phyloP scores from a whole-genome alignment of 1,139 yeast species.

The Lodderomyces theae region DNA sequence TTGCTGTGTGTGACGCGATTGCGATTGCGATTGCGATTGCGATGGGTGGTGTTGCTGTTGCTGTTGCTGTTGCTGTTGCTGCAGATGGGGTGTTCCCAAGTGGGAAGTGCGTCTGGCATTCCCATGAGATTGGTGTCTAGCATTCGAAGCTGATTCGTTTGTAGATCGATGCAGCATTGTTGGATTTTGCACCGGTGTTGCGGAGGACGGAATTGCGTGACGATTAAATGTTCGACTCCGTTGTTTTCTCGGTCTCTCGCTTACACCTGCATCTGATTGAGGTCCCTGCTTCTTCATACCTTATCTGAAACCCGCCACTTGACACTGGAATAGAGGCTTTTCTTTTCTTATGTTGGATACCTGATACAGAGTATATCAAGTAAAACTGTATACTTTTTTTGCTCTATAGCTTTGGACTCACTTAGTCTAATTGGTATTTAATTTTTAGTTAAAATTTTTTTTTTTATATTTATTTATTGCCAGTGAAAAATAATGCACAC shows the following conservation, averaged over 20 bases:
- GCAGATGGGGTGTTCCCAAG: no score
- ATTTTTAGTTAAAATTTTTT: background rate
- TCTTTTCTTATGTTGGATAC: no score
- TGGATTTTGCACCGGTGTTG: background rate
- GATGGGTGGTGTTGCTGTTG: background rate
- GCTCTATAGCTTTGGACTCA: no score
- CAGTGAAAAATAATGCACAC: background rate
- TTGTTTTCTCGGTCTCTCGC: conserved; percentile 4
- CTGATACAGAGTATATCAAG: no score
- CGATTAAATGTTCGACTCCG: conserved; percentile 2
- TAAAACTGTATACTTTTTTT: no score
- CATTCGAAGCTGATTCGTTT: background rate
- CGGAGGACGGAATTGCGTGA: background rate
- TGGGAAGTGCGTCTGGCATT: background rate
- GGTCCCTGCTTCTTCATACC: conserved; percentile 1
- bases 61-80: background rate
- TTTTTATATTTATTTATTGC: background rate
- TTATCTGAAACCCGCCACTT: background rate
- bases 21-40: background rate
- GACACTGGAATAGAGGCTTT: no score
- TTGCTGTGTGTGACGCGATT: background rate
- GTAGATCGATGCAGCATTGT: background rate
- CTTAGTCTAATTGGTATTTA: no score
- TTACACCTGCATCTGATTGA: conserved; percentile 1
- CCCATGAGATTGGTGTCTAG: background rate